A percentile compares a stretch with the other conserved stretches of the same genome.
These are phyloP conservation scores for Chaetomium sp. DNA, from an alignment of 2,329 filamentous ascomycete genomes.

Conservation along the genomic window DNA sequence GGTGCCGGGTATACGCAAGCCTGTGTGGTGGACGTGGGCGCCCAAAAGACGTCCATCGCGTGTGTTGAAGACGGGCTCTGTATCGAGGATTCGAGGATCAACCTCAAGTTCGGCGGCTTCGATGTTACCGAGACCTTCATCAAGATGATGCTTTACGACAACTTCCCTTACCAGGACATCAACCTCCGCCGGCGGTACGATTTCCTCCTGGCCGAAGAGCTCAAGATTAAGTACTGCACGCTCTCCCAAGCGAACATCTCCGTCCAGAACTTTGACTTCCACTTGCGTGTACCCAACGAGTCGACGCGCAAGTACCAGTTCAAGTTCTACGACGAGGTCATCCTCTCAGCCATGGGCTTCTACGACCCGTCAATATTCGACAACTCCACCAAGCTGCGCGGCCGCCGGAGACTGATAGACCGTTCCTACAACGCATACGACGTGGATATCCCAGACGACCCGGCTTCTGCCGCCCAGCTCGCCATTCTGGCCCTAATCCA, in stretches of 20 bases:
- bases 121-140: slow-evolving; percentile 93
- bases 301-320: slow-evolving; percentile 90
- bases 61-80: slow-evolving; percentile 96
- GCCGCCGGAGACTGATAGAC: slow-evolving; percentile 73
- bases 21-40: slow-evolving; percentile 93
- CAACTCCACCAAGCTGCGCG: slow-evolving; percentile 68
- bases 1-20: slow-evolving; percentile 90
- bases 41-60: slow-evolving; percentile 94
- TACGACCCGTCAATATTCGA: slow-evolving; percentile 87
- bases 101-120: slow-evolving; percentile 85
- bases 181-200: slow-evolving; percentile 87
- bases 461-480: slow-evolving; percentile 75
- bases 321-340: slow-evolving; percentile 95
- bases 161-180: slow-evolving; percentile 93
- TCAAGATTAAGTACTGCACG: slow-evolving; percentile 89
- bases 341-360: slow-evolving; percentile 90
- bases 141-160: slow-evolving; percentile 96
- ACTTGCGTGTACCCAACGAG: slow-evolving; percentile 79
- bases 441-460: slow-evolving; percentile 78
- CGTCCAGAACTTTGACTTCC: slow-evolving; percentile 82
- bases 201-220: slow-evolving; percentile 85
- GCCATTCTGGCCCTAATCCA: slow-evolving; percentile 55
- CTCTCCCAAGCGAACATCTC: slow-evolving; percentile 86
- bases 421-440: slow-evolving; percentile 94
- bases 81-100: slow-evolving; percentile 88